Conservation (phyloP, 2,329 filamentous ascomycete species). For the Ceratocystis papillata region DNA sequence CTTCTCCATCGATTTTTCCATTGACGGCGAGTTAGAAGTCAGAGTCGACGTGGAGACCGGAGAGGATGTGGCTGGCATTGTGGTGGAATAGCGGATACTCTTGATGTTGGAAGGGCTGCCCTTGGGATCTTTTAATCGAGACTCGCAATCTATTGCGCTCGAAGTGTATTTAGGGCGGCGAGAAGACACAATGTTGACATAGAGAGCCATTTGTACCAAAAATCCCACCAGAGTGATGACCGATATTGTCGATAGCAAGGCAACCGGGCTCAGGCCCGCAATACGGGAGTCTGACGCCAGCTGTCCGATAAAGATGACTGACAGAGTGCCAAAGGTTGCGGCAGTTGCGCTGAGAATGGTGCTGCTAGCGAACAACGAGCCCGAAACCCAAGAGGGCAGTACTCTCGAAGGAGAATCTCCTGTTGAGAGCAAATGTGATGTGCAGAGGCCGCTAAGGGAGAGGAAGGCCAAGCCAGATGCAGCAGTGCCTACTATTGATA, state of each 20-base stretch:
- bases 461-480: slow-evolving; percentile 20
- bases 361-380: slow-evolving; percentile 20
- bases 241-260: slow-evolving; percentile 17
- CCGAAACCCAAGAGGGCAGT: slow-evolving; percentile 11
- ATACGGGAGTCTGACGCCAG: slow-evolving; percentile 8
- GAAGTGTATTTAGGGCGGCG: slow-evolving; percentile 15
- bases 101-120: slow-evolving; percentile 17
- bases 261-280: slow-evolving; percentile 12
- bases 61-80: slow-evolving; percentile 19
- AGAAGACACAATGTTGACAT: slow-evolving; percentile 15
- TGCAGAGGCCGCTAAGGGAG: slow-evolving; percentile 16
- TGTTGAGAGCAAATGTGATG: slow-evolving; percentile 11
- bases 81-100: slow-evolving; percentile 23
- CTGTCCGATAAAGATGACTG: slow-evolving; percentile 23
- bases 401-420: not conserved
- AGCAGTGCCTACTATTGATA: slow-evolving; percentile 17
- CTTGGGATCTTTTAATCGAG: slow-evolving; percentile 9
- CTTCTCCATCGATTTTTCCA: slow-evolving; percentile 18
- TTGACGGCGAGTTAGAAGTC: slow-evolving; percentile 16
- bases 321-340: slow-evolving; percentile 18
- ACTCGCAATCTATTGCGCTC: slow-evolving; percentile 14
- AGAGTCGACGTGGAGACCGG: slow-evolving; percentile 14
- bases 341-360: slow-evolving; percentile 14
- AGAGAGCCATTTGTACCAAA: slow-evolving; percentile 19
- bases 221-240: slow-evolving; percentile 20